Conservation (phyloP, 129 eudicot genomes). For the Apium graveolens region DNA sequence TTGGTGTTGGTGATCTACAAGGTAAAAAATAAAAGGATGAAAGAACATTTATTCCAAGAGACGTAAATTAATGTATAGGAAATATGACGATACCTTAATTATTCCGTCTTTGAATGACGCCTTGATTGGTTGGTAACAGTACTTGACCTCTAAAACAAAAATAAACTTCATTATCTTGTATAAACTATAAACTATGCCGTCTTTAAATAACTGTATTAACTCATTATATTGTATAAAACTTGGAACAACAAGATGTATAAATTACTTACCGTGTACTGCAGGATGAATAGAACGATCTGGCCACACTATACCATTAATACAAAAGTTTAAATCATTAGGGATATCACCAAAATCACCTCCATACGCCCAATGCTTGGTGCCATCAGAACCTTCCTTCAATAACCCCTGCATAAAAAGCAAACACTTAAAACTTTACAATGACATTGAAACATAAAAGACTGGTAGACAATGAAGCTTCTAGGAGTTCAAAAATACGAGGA, state of each 20-base stretch:
- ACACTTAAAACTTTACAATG: background rate
- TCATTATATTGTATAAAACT: background rate
- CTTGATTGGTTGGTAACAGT: constrained; percentile 86
- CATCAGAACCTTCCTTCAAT: constrained; percentile 62
- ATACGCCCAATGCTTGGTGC: constrained; percentile 80
- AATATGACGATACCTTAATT: constrained; percentile 50
- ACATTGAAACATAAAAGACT: background rate
- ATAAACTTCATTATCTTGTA: background rate
- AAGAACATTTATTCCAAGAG: background rate
- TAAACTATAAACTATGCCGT: background rate
- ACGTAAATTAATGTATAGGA: background rate
- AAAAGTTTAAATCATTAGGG: constrained; percentile 90
- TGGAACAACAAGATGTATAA: background rate
- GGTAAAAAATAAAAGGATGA: background rate
- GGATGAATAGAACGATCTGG: constrained; percentile 97
- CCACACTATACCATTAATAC: constrained; percentile 77
- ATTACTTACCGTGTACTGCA: constrained; percentile 59
- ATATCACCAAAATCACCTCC: constrained; percentile 94
- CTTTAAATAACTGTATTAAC: background rate
- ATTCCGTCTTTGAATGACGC: constrained; percentile 43
- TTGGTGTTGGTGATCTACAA: constrained; percentile 64
- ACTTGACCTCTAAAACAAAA: constrained; percentile 75
- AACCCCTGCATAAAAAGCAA: constrained; percentile 38
- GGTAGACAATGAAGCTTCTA: background rate
- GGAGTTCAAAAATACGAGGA: background rate